Percentiles rank a stretch among this genome's conserved stretches.
These are phyloP conservation scores for Nidularia pulvinata DNA, from an alignment of 768 basidiomycete species.

Conservation along the genomic window DNA sequence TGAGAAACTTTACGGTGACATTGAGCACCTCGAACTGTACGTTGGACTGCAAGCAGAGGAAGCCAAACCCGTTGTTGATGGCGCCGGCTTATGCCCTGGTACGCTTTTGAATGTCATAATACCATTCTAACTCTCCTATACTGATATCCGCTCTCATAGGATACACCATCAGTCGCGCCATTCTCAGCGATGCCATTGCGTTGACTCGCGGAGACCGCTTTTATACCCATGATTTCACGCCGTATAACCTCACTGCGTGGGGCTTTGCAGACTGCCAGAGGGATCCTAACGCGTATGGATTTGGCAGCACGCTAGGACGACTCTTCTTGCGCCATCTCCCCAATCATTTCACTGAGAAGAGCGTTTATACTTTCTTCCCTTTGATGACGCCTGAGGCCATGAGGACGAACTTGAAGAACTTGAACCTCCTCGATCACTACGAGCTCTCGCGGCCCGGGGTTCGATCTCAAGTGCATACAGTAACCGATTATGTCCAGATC, in stretches of 20 bases:
- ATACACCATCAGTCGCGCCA: constrained; percentile 84
- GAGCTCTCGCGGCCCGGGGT: constrained; percentile 47
- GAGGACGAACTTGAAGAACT: constrained; percentile 54
- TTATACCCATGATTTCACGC: constrained; percentile 82
- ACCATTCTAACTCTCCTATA: too few relatives aligned
- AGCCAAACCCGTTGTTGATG: constrained; percentile 70
- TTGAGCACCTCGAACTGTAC: constrained; percentile 80
- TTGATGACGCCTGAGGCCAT: constrained; percentile 78
- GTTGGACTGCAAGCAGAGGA: constrained; percentile 82
- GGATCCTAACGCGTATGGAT: constrained; percentile 68
- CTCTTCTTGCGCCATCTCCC: constrained; percentile 78
- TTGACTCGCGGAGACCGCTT: constrained; percentile 85
- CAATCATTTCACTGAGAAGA: constrained; percentile 64
- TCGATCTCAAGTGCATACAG: constrained; percentile 16
- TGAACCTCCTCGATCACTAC: constrained; percentile 56
- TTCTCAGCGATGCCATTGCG: constrained; percentile 84
- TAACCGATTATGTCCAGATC: constrained; percentile 50
- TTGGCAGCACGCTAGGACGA: constrained; percentile 75
- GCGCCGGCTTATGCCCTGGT: constrained; percentile 88
- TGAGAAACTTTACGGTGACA: constrained; percentile 75
- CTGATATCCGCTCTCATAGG: constrained; percentile 27
- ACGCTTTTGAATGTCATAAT: constrained; percentile 7
- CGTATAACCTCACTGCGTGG: constrained; percentile 81
- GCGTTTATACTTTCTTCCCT: constrained; percentile 87
- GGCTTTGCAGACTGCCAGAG: constrained; percentile 84